Conservation (phyloP, 1,284 basidiomycete genomes). For the Rhizoctonia solani region DNA sequence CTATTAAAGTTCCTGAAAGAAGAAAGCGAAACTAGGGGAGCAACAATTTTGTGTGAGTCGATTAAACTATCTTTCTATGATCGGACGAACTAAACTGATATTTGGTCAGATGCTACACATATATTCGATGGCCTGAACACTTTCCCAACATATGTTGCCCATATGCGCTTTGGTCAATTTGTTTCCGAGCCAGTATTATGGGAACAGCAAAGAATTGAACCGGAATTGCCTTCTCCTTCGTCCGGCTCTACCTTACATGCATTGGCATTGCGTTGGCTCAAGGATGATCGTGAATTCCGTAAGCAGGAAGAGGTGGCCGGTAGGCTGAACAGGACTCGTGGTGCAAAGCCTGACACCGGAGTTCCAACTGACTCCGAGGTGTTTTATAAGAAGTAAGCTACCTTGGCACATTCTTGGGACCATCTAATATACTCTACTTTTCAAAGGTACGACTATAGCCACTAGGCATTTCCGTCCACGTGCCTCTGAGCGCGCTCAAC, state of each 20-base stretch:
- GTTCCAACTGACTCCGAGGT: conserved; percentile 79
- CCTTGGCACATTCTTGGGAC: not conserved
- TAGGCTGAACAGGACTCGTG: conserved; percentile 61
- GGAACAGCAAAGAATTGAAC: conserved; percentile 49
- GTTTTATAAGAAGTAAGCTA: conserved; percentile 83
- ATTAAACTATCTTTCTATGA: conserved; percentile 11
- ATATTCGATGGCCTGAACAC: conserved; percentile 88
- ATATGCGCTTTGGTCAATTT: conserved; percentile 82
- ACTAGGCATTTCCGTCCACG: conserved; percentile 43
- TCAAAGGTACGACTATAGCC: conserved; percentile 70
- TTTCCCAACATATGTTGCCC: conserved; percentile 89
- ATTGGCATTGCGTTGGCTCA: conserved; percentile 82
- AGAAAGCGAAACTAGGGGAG: conserved; percentile 80
- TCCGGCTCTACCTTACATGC: conserved; percentile 61
- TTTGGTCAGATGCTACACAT: conserved; percentile 80
- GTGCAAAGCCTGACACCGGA: conserved; percentile 56
- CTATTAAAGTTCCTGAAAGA: conserved; percentile 84
- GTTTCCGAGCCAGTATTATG: conserved; percentile 69
- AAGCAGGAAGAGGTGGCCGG: conserved; percentile 60
- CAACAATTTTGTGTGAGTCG: conserved; percentile 85
- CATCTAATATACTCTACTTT: not conserved
- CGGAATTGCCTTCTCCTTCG: conserved; percentile 36
- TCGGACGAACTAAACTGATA: not conserved
- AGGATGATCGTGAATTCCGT: conserved; percentile 72
- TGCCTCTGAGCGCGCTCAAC: conserved; percentile 27